phyloP scores from a whole-genome alignment of 192 early-diverging fungal species.

The Coemansia sp. region DNA sequence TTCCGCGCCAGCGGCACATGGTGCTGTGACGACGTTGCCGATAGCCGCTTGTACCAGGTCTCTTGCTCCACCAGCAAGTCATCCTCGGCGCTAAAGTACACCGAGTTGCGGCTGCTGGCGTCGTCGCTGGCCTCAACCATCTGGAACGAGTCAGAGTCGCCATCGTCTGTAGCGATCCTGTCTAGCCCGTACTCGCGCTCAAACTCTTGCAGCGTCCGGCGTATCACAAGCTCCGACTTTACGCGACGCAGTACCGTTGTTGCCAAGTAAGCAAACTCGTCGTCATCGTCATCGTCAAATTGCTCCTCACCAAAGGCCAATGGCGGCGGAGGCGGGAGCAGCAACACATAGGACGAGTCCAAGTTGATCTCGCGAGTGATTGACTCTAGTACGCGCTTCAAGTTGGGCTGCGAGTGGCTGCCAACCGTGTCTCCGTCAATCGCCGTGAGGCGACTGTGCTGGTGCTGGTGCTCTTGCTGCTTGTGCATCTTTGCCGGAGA shows the following conservation, averaged over 20 bases:
- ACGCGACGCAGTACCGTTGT: conserved; percentile 36
- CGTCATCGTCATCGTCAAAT: conserved; percentile 29
- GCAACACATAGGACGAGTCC: conserved; percentile 51
- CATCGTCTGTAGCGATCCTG: conserved; percentile 13
- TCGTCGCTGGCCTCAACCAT: conserved; percentile 44
- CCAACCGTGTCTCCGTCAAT: conserved; percentile 32
- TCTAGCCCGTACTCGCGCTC: conserved; percentile 50
- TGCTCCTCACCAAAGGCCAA: conserved; percentile 24
- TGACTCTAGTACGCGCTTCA: conserved; percentile 51
- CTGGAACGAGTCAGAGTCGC: conserved; percentile 52
- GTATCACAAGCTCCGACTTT: conserved; percentile 48
- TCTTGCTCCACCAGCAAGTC: conserved; percentile 30
- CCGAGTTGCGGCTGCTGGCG: conserved; percentile 45
- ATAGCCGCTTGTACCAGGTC: conserved; percentile 47
- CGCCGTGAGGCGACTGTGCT: conserved; percentile 18
- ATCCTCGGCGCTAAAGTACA: conserved; percentile 54
- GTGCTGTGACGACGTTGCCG: conserved; percentile 44
- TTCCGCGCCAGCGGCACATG: conserved; percentile 20
- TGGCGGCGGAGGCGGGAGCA: conserved; percentile 51
- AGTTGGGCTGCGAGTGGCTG: conserved; percentile 54
- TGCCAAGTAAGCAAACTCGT: conserved; percentile 50
- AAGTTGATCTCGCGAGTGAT: conserved; percentile 55
- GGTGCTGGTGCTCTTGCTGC: conserved; percentile 20
- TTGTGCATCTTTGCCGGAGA: conserved; percentile 53
- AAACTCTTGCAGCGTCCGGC: conserved; percentile 51